phyloP scores from a whole-genome alignment of 2,329 filamentous ascomycete genomes.

The Microdochium trichocladiopsis region DNA sequence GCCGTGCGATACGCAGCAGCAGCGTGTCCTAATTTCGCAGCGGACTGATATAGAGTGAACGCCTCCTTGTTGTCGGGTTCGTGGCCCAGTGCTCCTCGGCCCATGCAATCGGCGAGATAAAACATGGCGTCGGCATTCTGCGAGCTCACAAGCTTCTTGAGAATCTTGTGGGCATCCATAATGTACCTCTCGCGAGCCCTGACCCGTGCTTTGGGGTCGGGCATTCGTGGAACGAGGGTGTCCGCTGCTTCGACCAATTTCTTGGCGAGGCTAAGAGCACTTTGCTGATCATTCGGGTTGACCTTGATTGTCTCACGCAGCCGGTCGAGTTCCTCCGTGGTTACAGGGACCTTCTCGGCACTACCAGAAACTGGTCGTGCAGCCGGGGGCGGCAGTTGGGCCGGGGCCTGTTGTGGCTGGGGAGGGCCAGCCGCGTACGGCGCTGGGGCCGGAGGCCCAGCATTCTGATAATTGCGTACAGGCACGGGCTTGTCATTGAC shows the following conservation, averaged over 20 bases:
- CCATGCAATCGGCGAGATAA: constrained; percentile 82
- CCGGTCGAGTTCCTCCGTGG: constrained; percentile 68
- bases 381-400: constrained; percentile 19
- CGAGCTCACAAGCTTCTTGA: constrained; percentile 75
- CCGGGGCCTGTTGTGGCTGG: constrained; percentile 28
- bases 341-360: constrained; percentile 51
- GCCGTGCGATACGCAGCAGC: constrained; percentile 89
- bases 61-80: constrained; percentile 86
- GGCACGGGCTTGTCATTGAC: constrained; percentile 51
- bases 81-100: constrained; percentile 70
- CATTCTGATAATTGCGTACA: constrained; percentile 44
- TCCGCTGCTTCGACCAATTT: constrained; percentile 80
- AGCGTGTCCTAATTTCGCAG: constrained; percentile 81
- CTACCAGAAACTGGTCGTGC: constrained; percentile 16
- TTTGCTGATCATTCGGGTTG: constrained; percentile 65
- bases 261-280: constrained; percentile 70
- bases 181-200: constrained; percentile 79
- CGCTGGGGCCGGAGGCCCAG: constrained; percentile 44
- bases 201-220: constrained; percentile 64
- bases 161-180: constrained; percentile 77
- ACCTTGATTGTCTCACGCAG: constrained; percentile 63
- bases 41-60: constrained; percentile 87
- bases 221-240: constrained; percentile 57
- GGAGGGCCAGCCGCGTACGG: constrained; percentile 20
- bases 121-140: constrained; percentile 88